Evolutionary conservation across 2,329 filamentous ascomycete genomes (phyloP).

Genomic region (Fusarium falciforme): DNA sequence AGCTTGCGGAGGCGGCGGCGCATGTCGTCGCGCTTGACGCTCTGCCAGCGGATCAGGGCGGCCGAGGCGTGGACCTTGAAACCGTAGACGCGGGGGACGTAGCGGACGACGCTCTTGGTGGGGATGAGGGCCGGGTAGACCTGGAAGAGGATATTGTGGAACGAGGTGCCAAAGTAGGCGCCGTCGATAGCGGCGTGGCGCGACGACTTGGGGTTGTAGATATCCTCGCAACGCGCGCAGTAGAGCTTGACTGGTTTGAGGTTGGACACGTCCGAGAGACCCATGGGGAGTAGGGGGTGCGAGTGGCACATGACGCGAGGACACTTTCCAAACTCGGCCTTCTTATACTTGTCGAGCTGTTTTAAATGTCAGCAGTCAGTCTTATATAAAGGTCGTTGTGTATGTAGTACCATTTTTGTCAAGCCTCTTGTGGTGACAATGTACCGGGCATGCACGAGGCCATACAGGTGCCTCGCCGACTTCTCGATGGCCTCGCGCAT

Average conservation of each 20-base stretch:
- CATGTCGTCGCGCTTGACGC: conserved; percentile 83
- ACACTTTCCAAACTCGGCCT: conserved; percentile 97
- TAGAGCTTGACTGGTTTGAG: conserved; percentile 95
- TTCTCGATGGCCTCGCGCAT: conserved; percentile 99
- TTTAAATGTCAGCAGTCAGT: neutral
- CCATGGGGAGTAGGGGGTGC: conserved; percentile 94
- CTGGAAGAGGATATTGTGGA: conserved; percentile 99
- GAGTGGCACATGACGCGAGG: conserved; percentile 95
- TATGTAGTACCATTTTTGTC: conserved; percentile 84
- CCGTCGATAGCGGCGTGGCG: conserved; percentile 96
- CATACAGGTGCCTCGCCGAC: conserved; percentile 94
- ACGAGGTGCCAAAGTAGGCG: conserved; percentile 97
- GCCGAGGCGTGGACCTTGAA: conserved; percentile 95
- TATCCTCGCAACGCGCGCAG: conserved; percentile 96
- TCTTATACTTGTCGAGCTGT: conserved; percentile 98
- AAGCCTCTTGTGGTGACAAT: conserved; percentile 95
- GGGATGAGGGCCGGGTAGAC: conserved; percentile 94
- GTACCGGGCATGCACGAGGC: conserved; percentile 94
- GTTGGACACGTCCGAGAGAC: conserved; percentile 89
- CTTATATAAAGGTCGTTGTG: neutral
- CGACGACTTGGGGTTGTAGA: conserved; percentile 98
- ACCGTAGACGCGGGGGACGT: conserved; percentile 91
- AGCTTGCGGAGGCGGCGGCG: conserved; percentile 77
- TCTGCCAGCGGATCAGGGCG: conserved; percentile 91
- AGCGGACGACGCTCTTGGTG: conserved; percentile 84